These are phyloP conservation scores for Penicillium lividum DNA, from an alignment of 495 filamentous ascomycete species.

Conservation along the genomic window DNA sequence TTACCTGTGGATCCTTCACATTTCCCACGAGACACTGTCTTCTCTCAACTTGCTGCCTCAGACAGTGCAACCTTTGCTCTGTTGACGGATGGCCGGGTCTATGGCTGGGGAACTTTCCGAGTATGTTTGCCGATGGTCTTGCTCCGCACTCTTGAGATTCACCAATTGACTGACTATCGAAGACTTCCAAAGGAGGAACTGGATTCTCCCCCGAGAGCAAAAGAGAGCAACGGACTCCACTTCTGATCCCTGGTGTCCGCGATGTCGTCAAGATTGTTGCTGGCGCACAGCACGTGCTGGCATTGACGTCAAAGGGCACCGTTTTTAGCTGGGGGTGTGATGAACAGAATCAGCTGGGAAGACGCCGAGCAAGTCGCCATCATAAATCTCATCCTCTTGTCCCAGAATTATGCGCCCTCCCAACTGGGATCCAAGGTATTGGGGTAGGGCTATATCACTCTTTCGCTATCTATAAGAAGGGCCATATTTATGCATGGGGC, in stretches of 20 bases:
- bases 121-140: constrained; percentile 1
- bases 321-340: constrained; percentile 11
- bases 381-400: constrained; percentile 2
- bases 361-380: constrained; percentile 4
- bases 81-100: constrained; percentile 64
- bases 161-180: background rate
- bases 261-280: constrained; percentile 6
- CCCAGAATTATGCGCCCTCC: constrained; percentile 1
- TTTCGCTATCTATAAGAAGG: constrained; percentile 4
- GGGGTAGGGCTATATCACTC: constrained; percentile 8
- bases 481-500: constrained; percentile 4
- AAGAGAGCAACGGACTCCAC: constrained; percentile 4
- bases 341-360: constrained; percentile 10
- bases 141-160: background rate
- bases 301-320: constrained; percentile 2
- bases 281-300: constrained; percentile 6
- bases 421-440: constrained; percentile 1
- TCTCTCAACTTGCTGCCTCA: constrained; percentile 59
- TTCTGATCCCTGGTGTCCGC: constrained; percentile 1
- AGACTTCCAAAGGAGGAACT: constrained; percentile 3
- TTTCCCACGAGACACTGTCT: constrained; percentile 23
- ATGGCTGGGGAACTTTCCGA: constrained; percentile 59
- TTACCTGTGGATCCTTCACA: constrained; percentile 1
- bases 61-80: constrained; percentile 64
- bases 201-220: constrained; percentile 3